These are phyloP conservation scores for Stentor roeselii DNA, from an alignment of 73 alveolate genomes.

Conservation along the genomic window DNA sequence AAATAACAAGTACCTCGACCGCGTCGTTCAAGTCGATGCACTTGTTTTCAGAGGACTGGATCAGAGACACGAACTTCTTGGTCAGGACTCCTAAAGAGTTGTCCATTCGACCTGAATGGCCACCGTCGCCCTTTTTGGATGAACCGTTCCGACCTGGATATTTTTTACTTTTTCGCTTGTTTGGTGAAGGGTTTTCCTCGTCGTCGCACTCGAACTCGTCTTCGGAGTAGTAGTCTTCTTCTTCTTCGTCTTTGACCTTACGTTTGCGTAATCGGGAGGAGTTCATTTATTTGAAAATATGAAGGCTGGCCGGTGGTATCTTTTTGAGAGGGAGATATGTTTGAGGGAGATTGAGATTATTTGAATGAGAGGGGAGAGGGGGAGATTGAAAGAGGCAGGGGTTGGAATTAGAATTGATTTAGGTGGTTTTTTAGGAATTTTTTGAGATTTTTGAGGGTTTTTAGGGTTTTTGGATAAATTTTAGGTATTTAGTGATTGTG, in stretches of 20 bases:
- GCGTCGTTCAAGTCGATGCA: slow-evolving; percentile 58
- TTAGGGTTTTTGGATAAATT: no score
- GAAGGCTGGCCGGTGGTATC: background rate
- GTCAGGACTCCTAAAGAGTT: slow-evolving; percentile 58
- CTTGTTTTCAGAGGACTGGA: slow-evolving; percentile 37
- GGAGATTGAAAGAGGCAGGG: no score
- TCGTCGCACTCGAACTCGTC: background rate
- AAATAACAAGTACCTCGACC: slow-evolving; percentile 20
- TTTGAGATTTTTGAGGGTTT: no score
- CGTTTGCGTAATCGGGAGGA: background rate
- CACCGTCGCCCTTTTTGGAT: background rate
- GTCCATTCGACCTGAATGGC: slow-evolving; percentile 26
- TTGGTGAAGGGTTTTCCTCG: slow-evolving; percentile 5
- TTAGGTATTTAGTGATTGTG: no score
- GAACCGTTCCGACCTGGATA: slow-evolving; percentile 10
- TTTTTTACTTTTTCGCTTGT: slow-evolving; percentile 2
- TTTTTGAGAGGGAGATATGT: no score
- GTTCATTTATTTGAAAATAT: background rate
- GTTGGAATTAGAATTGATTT: no score
- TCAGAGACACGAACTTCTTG: slow-evolving; percentile 54
- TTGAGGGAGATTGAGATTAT: no score
- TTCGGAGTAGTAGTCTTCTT: background rate
- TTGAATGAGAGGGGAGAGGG: no score
- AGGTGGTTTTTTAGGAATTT: no score
- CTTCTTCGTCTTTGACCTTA: background rate